Percentiles rank a stretch among this genome's conserved stretches.
Conservation (phyloP, 1,284 basidiomycete genomes). For the Ceratobasidium sp. region DNA sequence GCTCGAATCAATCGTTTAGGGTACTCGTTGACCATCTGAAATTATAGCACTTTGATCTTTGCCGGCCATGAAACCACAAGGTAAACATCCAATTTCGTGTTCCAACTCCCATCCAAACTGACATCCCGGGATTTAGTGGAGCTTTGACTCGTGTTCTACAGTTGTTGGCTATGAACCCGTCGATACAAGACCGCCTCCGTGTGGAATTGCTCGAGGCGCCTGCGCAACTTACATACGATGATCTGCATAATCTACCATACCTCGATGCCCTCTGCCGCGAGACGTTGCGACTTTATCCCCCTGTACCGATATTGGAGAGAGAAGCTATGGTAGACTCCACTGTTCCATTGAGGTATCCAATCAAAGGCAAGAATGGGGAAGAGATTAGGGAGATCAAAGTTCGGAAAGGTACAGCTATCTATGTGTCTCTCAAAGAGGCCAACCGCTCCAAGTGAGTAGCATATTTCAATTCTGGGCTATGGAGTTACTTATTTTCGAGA, state of each 20-base stretch:
- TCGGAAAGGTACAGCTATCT: background rate
- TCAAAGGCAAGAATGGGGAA: conserved; percentile 3
- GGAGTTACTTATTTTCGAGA: background rate
- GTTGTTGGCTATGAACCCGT: background rate
- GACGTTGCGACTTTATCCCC: conserved; percentile 66
- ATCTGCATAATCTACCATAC: conserved; percentile 57
- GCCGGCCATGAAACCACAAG: conserved; percentile 20
- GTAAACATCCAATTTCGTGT: too few relatives aligned
- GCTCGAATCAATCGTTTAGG: background rate
- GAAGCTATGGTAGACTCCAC: background rate
- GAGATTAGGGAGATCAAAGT: conserved; percentile 3
- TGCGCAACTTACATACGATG: conserved; percentile 44
- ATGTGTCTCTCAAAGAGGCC: background rate
- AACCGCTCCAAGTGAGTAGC: background rate
- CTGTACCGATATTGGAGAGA: conserved; percentile 69
- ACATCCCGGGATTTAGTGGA: background rate
- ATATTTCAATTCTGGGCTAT: background rate
- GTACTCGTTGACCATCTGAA: background rate
- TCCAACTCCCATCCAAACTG: background rate
- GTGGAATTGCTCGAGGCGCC: conserved; percentile 54
- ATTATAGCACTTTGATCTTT: conserved; percentile 9
- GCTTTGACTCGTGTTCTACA: conserved; percentile 1
- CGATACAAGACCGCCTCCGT: conserved; percentile 64
- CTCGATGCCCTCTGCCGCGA: conserved; percentile 72
- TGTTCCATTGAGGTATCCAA: conserved; percentile 3